These are phyloP conservation scores for Apostasia shenzhenica DNA, from an alignment of 106 monocot genomes.

Conservation along the genomic window DNA sequence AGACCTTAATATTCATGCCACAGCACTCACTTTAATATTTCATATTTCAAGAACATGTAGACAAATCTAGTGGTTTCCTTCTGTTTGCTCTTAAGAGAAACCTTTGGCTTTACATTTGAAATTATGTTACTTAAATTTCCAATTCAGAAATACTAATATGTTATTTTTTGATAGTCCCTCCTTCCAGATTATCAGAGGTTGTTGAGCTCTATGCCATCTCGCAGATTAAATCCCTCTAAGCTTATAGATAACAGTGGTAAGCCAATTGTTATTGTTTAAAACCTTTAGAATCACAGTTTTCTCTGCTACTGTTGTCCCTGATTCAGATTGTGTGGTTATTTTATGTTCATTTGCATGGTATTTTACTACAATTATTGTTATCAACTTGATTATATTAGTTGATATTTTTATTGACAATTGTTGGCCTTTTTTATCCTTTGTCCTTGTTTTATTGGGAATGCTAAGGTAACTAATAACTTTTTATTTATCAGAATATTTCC, in stretches of 20 bases:
- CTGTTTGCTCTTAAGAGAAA: too few relatives aligned
- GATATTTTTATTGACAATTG: neutral
- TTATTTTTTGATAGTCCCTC: slow-evolving; percentile 54
- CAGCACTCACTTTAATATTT: too few relatives aligned
- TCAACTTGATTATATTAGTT: neutral
- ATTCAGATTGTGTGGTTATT: too few relatives aligned
- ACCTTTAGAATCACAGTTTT: too few relatives aligned
- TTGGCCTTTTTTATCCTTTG: neutral
- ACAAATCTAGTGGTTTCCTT: neutral
- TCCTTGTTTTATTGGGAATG: neutral
- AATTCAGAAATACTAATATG: neutral
- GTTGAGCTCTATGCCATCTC: slow-evolving; percentile 80
- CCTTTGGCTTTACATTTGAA: neutral
- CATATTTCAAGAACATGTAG: too few relatives aligned
- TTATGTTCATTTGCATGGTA: too few relatives aligned
- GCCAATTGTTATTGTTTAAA: slow-evolving; percentile 12
- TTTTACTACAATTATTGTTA: too few relatives aligned
- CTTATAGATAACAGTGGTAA: slow-evolving; percentile 89
- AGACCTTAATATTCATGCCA: neutral
- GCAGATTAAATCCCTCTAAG: slow-evolving; percentile 88
- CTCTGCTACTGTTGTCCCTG: too few relatives aligned
- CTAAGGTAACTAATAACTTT: neutral
- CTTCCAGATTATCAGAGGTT: slow-evolving; percentile 99
- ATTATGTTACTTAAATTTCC: neutral
- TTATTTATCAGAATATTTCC: slow-evolving; percentile 81